Evolutionary conservation across 2,329 filamentous ascomycete species (phyloP).

Genomic region (Neonectria hederae): DNA sequence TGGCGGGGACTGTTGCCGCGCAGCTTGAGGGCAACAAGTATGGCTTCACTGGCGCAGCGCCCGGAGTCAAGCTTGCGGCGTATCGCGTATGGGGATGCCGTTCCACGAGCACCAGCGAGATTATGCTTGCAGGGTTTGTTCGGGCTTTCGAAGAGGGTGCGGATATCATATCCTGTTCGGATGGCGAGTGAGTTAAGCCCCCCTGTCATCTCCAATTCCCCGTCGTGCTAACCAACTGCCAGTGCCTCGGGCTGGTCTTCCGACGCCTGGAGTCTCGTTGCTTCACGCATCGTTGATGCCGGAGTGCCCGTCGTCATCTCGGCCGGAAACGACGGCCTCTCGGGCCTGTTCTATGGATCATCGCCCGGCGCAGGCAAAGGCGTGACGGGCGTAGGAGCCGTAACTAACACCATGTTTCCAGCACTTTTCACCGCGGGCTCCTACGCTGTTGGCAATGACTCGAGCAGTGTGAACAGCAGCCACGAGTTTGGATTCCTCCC

Average conservation of each 20-base stretch:
- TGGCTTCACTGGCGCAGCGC: constrained; percentile 63
- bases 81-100: constrained; percentile 50
- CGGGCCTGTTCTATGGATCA: not conserved
- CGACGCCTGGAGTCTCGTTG: not conserved
- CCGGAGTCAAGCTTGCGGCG: constrained; percentile 61
- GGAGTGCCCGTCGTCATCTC: constrained; percentile 1
- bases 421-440: not conserved
- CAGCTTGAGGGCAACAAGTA: constrained; percentile 53
- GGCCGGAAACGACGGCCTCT: not conserved
- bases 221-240: constrained; percentile 50
- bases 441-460: not conserved
- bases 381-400: not conserved
- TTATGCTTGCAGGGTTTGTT: constrained; percentile 65
- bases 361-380: not conserved
- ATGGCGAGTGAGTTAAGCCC: not conserved
- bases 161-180: constrained; percentile 56
- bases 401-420: not conserved
- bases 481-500: not conserved
- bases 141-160: constrained; percentile 64
- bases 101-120: constrained; percentile 55
- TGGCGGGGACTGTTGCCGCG: constrained; percentile 68
- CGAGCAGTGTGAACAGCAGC: not conserved
- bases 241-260: constrained; percentile 37
- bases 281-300: not conserved
- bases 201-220: not conserved